Base-by-base conservation (phyloP, 75 land plant species). In the Isoetes taiwanensis region DNA sequence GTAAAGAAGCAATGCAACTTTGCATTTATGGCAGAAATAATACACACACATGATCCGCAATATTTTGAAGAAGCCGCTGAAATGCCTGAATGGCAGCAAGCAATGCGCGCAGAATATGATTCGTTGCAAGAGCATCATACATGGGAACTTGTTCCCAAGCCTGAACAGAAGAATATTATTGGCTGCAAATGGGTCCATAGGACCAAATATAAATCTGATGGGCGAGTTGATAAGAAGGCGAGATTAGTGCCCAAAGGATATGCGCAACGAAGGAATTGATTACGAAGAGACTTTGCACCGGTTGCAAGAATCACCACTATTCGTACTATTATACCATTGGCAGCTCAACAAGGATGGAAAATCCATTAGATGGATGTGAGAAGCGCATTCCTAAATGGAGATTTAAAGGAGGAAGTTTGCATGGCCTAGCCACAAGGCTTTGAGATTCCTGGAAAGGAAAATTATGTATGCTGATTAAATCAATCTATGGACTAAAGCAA, bases 401-500 rank as follows among this genome's bases (percentile, higher is more conserved):
- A 68, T 57, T 46, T 63, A 12, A 1, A 35, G 11, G 67, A 63
- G 25, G 52, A 63, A 33, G 37, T 69, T 12, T 69, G 31, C 43
- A 69, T 69, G 59, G 3, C 8, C 4, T 16, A 28, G 8, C 72
- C 72, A 19, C 56, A 57, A 5, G 66, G 72, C 2, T 67, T 50
- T 31, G 17, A 28, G 9, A 28, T 31, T 29, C 43, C 38, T 34
- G 31, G 1, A 16, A 23, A 52, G 26, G 66, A 64, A n/a, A 14
- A 11, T 53, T 67, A 3, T 67, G 56, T 38, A 31, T 16, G 4
- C 20, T 67, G 19, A 43, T 30, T 12, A 70, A 63, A 24, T 20
- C 69, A 8, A n/a, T 66, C 12, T 66, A 66, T 66, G 54, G 70
- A 3, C 43, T 67, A 5, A 59, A 61, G 37, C 57, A 67, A 48